phyloP scores from a whole-genome alignment of 306 rosid species.

The Quercus bicolor region DNA sequence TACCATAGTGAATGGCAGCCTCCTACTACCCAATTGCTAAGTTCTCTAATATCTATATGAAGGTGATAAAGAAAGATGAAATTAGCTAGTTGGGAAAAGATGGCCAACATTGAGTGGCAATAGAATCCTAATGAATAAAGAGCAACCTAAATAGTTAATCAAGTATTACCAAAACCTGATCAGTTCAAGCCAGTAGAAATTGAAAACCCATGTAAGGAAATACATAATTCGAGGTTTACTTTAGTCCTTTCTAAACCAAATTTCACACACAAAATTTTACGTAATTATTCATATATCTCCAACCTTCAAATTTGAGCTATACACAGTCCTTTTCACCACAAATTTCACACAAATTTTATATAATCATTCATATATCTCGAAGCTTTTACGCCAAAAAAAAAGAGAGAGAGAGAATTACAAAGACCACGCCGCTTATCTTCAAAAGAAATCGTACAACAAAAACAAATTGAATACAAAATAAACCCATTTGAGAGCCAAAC shows the following conservation, averaged over 20 bases:
- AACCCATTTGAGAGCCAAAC: not conserved
- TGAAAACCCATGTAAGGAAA: slow-evolving; percentile 6
- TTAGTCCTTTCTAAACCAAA: slow-evolving; percentile 1
- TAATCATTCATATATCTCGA: not conserved
- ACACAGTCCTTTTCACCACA: not conserved
- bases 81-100: not conserved
- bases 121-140: not conserved
- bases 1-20: not conserved
- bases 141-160: not conserved
- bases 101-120: not conserved
- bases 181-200: slow-evolving; percentile 3
- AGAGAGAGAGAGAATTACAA: fast-evolving
- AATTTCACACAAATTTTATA: not conserved
- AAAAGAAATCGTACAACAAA: not conserved
- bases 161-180: not conserved
- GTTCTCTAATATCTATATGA: not conserved
- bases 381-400: too few species aligned
- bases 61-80: not conserved
- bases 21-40: not conserved
- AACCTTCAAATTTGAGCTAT: not conserved
- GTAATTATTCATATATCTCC: not conserved
- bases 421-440: too few species aligned
- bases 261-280: not conserved
- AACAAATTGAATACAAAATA: not conserved
- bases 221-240: not conserved